These are phyloP conservation scores for Lipomyces kockii DNA, from an alignment of 805 yeast genomes.

Conservation along the genomic window DNA sequence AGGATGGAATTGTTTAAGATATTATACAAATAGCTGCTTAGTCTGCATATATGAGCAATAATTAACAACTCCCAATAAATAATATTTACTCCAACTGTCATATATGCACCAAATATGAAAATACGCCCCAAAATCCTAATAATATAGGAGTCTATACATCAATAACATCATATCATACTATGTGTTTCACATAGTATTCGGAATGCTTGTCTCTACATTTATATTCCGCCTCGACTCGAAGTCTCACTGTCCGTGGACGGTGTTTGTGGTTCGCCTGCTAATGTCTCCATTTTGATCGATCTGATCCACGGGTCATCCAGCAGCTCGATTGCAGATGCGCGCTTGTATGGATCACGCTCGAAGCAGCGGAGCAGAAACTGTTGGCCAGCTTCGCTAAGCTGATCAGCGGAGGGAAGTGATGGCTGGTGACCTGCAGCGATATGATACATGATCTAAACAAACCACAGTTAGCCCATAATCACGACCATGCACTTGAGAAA, in stretches of 20 bases:
- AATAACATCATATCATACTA: neutral
- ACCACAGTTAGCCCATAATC: neutral
- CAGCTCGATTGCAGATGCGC: conserved; percentile 84
- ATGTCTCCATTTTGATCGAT: conserved; percentile 32
- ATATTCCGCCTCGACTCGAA: conserved; percentile 4
- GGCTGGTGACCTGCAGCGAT: conserved; percentile 96
- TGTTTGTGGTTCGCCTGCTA: conserved; percentile 22
- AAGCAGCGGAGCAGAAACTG: conserved; percentile 75
- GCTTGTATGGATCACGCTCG: conserved; percentile 76
- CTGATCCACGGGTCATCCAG: conserved; percentile 86
- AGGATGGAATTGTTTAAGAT: too few species aligned
- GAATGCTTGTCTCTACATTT: neutral
- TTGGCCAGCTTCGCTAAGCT: conserved; percentile 73
- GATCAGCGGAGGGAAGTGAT: conserved; percentile 76
- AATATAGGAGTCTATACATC: neutral
- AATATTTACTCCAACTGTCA: neutral
- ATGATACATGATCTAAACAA: conserved; percentile 77
- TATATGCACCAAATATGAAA: neutral
- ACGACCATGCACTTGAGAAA: neutral
- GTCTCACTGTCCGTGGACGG: conserved; percentile 33
- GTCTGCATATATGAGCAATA: neutral
- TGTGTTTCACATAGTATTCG: neutral
- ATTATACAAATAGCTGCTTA: neutral
- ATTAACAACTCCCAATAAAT: neutral
- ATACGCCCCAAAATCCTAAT: neutral